Base-by-base conservation (phyloP, 1,139 yeast genomes). In the Hemisphaericaspora subhashii region DNA sequence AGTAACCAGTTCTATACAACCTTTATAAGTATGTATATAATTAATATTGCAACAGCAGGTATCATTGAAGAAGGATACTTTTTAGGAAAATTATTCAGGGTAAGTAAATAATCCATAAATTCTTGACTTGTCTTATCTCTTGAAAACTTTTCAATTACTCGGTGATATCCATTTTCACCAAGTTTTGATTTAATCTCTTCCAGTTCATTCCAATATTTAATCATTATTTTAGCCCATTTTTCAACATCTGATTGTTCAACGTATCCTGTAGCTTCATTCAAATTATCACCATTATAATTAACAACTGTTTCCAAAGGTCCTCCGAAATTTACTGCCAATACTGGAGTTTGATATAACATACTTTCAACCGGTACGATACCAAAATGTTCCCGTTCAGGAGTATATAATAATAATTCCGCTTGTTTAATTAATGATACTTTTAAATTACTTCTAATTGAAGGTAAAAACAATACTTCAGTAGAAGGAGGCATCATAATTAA, bases 341-440 rank as follows among this genome's bases (percentile, higher is more conserved):
- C 96, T 0, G 96, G 90, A 0, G 86, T 83, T 21, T 85, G 82
- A 45, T 78, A 72, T 34, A 84, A 72, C 97, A 92, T 90, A 14
- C 96, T 89, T 56, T 92, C 98, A 11, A 92, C 74, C 1, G 99
- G 99, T 3, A 94, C 99, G 46, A 92, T 94, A 11, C 99, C 99
- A 58, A 92, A 92, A 63, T 92, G 99, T 59, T 94, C 98, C 53
- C 78, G 77, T 1, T 85, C 74, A 2, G 99, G 98, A 0, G 99
- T 94, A 57, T 92, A 92, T 33, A 89, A 65, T 27, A 94, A 68
- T 40, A 86, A 51, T 39, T 77, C 73, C 2, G 92, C 74, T 9
- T 68, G 60, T 32, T 72, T 60, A 33, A 92, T 66, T 30, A 92
- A 70, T 1, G 80, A 68, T 37, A 82, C 81, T 55, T 89, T 88